A percentile compares a stretch with the other conserved stretches of the same genome.
These are phyloP conservation scores for Pleurotus sapidus DNA, from an alignment of 768 basidiomycete species.

Conservation along the genomic window DNA sequence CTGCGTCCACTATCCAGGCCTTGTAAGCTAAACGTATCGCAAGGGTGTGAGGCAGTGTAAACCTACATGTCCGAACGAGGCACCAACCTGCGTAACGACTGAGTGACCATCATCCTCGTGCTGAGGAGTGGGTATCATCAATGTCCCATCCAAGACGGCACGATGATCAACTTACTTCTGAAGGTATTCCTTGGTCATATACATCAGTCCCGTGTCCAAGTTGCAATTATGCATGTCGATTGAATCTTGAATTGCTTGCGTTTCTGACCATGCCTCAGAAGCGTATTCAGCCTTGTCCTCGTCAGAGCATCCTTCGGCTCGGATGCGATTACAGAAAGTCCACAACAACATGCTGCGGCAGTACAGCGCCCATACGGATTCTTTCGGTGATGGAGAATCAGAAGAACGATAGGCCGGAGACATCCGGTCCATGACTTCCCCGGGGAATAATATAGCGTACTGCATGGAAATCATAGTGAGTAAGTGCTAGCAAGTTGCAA, in stretches of 20 bases:
- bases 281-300: constrained; percentile 60
- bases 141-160: neutral
- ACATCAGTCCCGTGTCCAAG: constrained; percentile 63
- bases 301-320: constrained; percentile 35
- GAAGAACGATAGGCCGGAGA: constrained; percentile 35
- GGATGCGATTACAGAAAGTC: constrained; percentile 62
- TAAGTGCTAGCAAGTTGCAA: no score
- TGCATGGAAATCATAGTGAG: constrained; percentile 22
- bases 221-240: constrained; percentile 70
- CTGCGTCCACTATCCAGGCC: constrained; percentile 41
- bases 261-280: constrained; percentile 63
- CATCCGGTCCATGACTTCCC: constrained; percentile 58
- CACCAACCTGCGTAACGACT: constrained; percentile 62
- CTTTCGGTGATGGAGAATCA: constrained; percentile 58
- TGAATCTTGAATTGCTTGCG: constrained; percentile 62
- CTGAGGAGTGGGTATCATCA: constrained; percentile 29
- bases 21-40: constrained; percentile 34
- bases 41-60: constrained; percentile 11
- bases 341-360: constrained; percentile 81
- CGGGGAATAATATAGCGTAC: constrained; percentile 71
- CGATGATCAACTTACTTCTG: constrained; percentile 55
- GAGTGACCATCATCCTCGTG: constrained; percentile 62
- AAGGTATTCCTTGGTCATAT: constrained; percentile 66
- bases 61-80: constrained; percentile 15
- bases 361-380: constrained; percentile 80